Base-by-base conservation (phyloP, 495 filamentous ascomycete species). In the Thozetella sp. region DNA sequence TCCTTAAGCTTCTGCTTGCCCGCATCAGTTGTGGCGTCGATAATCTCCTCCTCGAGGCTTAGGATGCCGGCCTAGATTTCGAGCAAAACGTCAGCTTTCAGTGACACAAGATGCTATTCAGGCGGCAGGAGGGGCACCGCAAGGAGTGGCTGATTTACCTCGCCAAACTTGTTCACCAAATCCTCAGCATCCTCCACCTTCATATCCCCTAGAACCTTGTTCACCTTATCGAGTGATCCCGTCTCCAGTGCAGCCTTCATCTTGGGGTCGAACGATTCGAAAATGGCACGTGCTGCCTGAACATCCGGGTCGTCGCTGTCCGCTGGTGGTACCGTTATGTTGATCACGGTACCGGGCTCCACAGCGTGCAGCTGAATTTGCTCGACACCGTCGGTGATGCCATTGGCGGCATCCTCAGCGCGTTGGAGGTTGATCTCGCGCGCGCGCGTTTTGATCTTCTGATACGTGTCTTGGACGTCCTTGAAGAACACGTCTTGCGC, bases 281-380 rank as follows among this genome's bases (percentile, higher is more conserved):
- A 98, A 54, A 97, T 85, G 63, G 85, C 76, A 48, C 96, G 82
- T 0, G 86, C 86, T 58, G 83, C 76, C 58, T 88, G 77, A 63
- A 86, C 89, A 15, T 76, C 83, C 15, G 85, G 82, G 22, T 93
- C 90, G 12, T 83, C 76, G 65, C 86, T 90, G 50, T 82, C 77
- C 15, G 77, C 69, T 12, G 91, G 86, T 37, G 88, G 88, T 13
- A 97, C 87, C 37, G 75, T 84, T 75, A 99, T 97, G 73, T 91
- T 93, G 67, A 99, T 98, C 53, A 88, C 87, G 1, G 95, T 97
- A 58, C 90, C 91, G 13, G 94, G 93, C 66, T 98, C 93, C 22
- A 98, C 93, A 17, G 95, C 93, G 70, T 99, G 95, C 22, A 99
- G 80, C 76, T 99, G 95, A 65, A 99, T 98, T 70, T 97, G 94